Base-by-base conservation (phyloP, 2,329 filamentous ascomycete genomes). In the Botrytis hyacinthi region DNA sequence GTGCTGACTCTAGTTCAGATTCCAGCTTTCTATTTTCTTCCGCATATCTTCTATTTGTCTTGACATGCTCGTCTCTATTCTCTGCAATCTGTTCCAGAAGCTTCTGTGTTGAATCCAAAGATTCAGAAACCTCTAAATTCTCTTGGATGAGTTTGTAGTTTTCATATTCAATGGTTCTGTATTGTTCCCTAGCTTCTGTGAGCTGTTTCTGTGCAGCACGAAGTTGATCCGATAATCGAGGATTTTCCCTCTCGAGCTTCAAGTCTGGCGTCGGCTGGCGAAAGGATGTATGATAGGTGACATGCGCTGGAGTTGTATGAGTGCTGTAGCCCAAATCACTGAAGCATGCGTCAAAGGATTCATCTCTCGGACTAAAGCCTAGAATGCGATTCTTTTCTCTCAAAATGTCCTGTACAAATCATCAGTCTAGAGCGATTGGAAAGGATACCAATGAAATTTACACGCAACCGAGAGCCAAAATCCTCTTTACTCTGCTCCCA, bases 41-140 rank as follows among this genome's bases (percentile, higher is more conserved):
- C 3, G 66, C 66, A 32, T 57, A 68, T 26, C 1, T 57, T 32
- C 66, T 57, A 12, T 42, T 68, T 8, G 66, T 57, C 12, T 32
- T n/a, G 29, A 42, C 35, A 57, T 68, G 35, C 26, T 68, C 66
- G 22, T 68, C 48, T 32, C 66, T 68, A 57, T 68, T 68, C n/a
- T 42, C 35, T 14, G 48, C 35, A 57, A 68, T 57, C 26, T 57
- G 66, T 10, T n/a, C 54, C 1, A 57, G 2, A 2, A 42, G 48
- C 7, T 57, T 26, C 9, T 68, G 66, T 9, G 35, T 68, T 14
- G 48, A 68, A 22, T 32, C 54, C 3, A 68, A 42, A 4, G 66
- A 57, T 4, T 32, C 9, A n/a, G 35, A 40, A 7, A 68, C 18
- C 4, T n/a, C 66, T 9, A 3, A 1, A 8, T 57, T 68, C 3